Evolutionary conservation across 495 filamentous ascomycete species (phyloP).

Genomic region (Penicillium desertorum): DNA sequence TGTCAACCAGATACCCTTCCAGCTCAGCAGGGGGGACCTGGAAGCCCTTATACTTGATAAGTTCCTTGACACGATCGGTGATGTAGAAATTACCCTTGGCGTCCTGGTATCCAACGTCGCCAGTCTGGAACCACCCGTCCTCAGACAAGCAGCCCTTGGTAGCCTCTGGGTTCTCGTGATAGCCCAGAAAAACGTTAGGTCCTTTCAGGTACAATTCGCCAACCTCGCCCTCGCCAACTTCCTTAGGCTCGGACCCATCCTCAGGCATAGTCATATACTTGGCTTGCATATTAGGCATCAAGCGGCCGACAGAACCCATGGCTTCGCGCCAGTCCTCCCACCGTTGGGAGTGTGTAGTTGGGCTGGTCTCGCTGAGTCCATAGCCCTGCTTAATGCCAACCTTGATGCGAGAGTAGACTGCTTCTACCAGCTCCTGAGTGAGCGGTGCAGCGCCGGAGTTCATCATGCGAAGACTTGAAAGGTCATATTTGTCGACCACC

Average conservation of each 20-base stretch:
- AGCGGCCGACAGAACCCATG: slow-evolving; percentile 77
- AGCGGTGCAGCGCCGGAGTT: slow-evolving; percentile 89
- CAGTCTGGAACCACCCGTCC: slow-evolving; percentile 64
- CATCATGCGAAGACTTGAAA: slow-evolving; percentile 77
- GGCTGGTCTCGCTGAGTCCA: slow-evolving; percentile 80
- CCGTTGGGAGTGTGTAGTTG: slow-evolving; percentile 55
- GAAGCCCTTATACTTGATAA: slow-evolving; percentile 89
- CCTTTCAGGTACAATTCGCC: slow-evolving; percentile 66
- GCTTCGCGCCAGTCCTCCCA: slow-evolving; percentile 76
- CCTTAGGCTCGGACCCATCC: slow-evolving; percentile 53
- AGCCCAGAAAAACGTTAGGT: slow-evolving; percentile 71
- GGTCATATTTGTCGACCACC: slow-evolving; percentile 72
- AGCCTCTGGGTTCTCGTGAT: slow-evolving; percentile 69
- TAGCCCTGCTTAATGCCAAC: slow-evolving; percentile 82
- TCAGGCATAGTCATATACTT: slow-evolving; percentile 67
- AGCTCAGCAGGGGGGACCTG: slow-evolving; percentile 87
- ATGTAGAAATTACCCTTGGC: slow-evolving; percentile 64
- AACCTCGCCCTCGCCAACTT: slow-evolving; percentile 57
- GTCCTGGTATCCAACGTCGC: slow-evolving; percentile 64
- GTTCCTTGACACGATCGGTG: slow-evolving; percentile 84
- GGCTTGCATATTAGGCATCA: slow-evolving; percentile 79
- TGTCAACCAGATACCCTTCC: slow-evolving; percentile 71
- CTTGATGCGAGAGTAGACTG: slow-evolving; percentile 70
- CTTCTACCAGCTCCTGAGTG: slow-evolving; percentile 76
- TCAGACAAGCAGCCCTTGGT: slow-evolving; percentile 62